Conservation (phyloP, 345 rosid species). For the Eucalyptus pumila region DNA sequence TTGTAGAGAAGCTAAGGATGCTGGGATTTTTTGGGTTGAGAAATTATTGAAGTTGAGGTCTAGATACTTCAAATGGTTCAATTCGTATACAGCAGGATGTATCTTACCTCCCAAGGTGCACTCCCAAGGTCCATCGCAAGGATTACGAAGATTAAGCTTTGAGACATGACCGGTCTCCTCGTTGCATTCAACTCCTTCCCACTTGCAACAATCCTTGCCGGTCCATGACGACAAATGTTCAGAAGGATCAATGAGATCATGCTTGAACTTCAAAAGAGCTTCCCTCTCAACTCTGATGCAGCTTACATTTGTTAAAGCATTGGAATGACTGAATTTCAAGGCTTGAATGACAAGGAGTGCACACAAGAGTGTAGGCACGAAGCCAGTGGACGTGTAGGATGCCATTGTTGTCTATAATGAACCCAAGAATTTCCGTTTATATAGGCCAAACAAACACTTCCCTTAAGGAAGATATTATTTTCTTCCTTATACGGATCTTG, state of each 20-base stretch:
- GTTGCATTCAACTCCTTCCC: background rate
- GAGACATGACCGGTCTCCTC: background rate
- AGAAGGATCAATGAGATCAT: background rate
- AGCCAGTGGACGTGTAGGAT: background rate
- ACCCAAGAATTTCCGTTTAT: background rate
- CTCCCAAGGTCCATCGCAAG: background rate
- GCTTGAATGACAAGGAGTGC: background rate
- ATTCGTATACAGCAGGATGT: accelerated
- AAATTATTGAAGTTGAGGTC: background rate
- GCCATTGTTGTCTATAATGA: background rate
- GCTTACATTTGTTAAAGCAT: background rate
- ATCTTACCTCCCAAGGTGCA: background rate
- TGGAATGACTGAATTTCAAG: background rate
- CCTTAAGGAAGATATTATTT: background rate
- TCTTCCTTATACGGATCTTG: background rate
- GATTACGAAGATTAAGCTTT: background rate
- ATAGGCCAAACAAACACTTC: background rate
- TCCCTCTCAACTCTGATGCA: background rate
- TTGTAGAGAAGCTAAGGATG: background rate
- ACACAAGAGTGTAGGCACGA: background rate
- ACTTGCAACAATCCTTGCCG: background rate
- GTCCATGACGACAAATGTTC: background rate
- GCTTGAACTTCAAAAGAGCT: background rate
- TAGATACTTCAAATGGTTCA: background rate
- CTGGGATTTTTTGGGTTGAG: background rate